Evolutionary conservation across 768 basidiomycete species (phyloP), one percentile per base, ranked within the genome.

Genomic region (Serendipita vermifera): DNA sequence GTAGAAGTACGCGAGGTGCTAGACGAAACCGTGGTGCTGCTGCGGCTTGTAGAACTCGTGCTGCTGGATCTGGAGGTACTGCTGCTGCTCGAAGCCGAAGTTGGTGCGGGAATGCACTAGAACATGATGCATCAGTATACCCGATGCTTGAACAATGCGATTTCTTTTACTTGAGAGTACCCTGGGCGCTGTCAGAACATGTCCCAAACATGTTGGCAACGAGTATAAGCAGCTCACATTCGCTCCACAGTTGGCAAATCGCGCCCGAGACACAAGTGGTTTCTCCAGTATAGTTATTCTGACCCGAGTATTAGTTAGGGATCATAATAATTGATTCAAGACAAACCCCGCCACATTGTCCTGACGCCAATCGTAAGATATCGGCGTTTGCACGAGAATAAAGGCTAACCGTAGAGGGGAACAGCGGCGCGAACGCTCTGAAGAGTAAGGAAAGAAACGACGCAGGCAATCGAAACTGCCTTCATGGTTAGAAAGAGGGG

Each of bases 281-380:
- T 22, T 51, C 46, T 20, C 46, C 46, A 9, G 46, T 51, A 20
- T 29, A 51, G 27, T 51, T 51, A n/a, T 26, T 20, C 46, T 51
- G n/a, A n/a, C n/a, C 9, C 9, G 35, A 9, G n/a, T 36, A 36
- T 9, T 36, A 36, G 9, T 9, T 36, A 36, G 35, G n/a, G n/a
- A 36, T n/a, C 35, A 46, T 46, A 22, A 9, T 11, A 46, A 46
- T 9, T 20, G n/a, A 46, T 11, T 7, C 41, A 22, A 9, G 9
- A 36, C 35, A 36, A n/a, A 36, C 35, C 9, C 35, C 35, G 9
- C 35, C 35, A 36, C 35, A 36, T 36, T 36, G 35, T n/a, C n/a
- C n/a, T n/a, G n/a, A n/a, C n/a, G n/a, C n/a, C n/a, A n/a, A n/a
- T n/a, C n/a, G n/a, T n/a, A n/a, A n/a, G n/a, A n/a, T n/a, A n/a